phyloP scores from a whole-genome alignment of 495 filamentous ascomycete genomes.

The Poronia punctata region DNA sequence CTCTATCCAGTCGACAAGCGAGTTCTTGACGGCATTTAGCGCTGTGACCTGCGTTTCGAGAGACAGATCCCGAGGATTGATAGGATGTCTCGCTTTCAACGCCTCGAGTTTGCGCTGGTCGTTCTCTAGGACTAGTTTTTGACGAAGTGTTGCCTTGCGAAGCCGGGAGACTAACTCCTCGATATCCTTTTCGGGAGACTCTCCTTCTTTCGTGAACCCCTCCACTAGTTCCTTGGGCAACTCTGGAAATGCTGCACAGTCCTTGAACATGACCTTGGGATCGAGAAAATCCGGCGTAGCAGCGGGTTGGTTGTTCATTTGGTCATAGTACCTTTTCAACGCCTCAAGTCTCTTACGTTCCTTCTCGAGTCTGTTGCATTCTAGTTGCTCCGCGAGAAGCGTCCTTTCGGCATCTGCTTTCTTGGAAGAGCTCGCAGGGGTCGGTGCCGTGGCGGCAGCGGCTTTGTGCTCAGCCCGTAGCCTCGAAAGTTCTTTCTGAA shows the following conservation, averaged over 20 bases:
- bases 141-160: conserved; percentile 57
- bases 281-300: conserved; percentile 44
- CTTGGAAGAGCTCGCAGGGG: background rate
- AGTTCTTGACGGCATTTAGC: conserved; percentile 48
- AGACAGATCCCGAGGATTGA: conserved; percentile 22
- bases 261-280: conserved; percentile 33
- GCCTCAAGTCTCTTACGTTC: conserved; percentile 47
- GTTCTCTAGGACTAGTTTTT: conserved; percentile 52
- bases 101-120: conserved; percentile 58
- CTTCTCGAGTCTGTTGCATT: conserved; percentile 41
- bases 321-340: conserved; percentile 33
- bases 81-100: conserved; percentile 37
- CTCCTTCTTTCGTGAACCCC: conserved; percentile 29
- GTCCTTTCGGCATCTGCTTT: conserved; percentile 21
- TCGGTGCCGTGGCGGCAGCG: conserved; percentile 6
- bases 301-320: conserved; percentile 50
- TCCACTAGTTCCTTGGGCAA: conserved; percentile 41
- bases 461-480: conserved; percentile 24
- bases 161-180: conserved; percentile 52
- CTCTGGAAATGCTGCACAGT: conserved; percentile 38
- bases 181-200: conserved; percentile 26
- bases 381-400: conserved; percentile 44
- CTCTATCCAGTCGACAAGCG: conserved; percentile 68
- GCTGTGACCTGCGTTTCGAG: conserved; percentile 41
- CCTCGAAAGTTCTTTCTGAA: conserved; percentile 40